Percentiles rank a stretch among this genome's conserved stretches.
phyloP scores from a whole-genome alignment of 169 alveolate species.

The Cytauxzoon felis region DNA sequence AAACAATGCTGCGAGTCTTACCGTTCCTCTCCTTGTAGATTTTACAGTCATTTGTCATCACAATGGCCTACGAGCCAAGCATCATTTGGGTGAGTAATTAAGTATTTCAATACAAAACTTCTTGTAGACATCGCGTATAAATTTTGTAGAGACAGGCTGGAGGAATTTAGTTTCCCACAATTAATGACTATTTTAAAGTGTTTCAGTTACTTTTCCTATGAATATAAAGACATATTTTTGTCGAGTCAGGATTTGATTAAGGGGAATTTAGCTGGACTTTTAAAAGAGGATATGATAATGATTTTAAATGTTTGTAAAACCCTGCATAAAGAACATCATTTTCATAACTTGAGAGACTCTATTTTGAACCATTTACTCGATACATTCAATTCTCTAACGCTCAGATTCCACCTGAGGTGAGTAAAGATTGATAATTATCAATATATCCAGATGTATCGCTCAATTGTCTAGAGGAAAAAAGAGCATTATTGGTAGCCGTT shows the following conservation, averaged over 20 bases:
- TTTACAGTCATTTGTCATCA: slow-evolving; percentile 32
- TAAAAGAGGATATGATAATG: slow-evolving; percentile 51
- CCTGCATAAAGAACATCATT: slow-evolving; percentile 14
- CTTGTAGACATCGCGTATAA: slow-evolving; percentile 24
- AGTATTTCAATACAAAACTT: background rate
- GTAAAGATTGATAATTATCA: too few species aligned
- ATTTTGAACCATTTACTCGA: slow-evolving; percentile 25
- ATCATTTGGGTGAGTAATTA: slow-evolving; percentile 16
- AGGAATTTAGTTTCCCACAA: slow-evolving; percentile 15
- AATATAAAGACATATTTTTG: slow-evolving; percentile 44
- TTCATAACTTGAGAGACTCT: slow-evolving; percentile 26
- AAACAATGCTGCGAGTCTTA: slow-evolving; percentile 2
- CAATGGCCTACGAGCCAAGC: slow-evolving; percentile 48
- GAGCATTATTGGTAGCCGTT: slow-evolving; percentile 19
- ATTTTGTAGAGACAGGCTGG: slow-evolving; percentile 27
- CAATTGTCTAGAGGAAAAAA: slow-evolving; percentile 40
- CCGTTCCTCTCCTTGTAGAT: slow-evolving; percentile 31
- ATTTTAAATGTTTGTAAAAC: slow-evolving; percentile 51
- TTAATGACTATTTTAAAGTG: slow-evolving; percentile 39
- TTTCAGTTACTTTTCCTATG: slow-evolving; percentile 48
- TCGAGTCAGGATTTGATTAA: background rate
- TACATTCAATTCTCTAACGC: slow-evolving; percentile 6
- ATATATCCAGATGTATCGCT: slow-evolving; percentile 6
- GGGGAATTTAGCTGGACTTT: slow-evolving; percentile 9
- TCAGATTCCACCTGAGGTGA: slow-evolving; percentile 25